A percentile compares a stretch with the other conserved stretches of the same genome.
Conservation (phyloP, 345 rosid genomes). For the Rhizophora mangle region DNA sequence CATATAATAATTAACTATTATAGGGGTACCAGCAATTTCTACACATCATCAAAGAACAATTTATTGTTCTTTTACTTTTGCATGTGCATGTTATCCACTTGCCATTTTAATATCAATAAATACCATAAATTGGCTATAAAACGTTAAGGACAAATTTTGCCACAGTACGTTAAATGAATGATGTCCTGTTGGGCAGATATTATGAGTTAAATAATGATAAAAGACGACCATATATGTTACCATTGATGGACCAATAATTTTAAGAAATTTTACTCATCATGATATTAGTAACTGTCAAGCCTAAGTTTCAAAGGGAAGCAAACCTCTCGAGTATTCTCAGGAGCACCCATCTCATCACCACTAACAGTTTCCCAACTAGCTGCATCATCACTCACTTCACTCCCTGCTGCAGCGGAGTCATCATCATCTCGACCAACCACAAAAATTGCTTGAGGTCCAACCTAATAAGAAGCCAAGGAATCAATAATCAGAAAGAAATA, state of each 20-base stretch:
- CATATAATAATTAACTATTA: no score
- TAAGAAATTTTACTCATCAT: neutral
- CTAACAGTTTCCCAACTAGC: conserved; percentile 98
- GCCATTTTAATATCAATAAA: neutral
- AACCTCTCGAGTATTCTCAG: conserved; percentile 71
- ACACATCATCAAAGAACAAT: no score
- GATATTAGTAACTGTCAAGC: neutral
- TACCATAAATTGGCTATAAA: neutral
- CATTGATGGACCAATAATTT: neutral
- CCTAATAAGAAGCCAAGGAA: conserved; percentile 44
- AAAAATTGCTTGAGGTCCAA: conserved; percentile 97
- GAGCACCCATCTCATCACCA: conserved; percentile 63
- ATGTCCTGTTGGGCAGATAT: neutral
- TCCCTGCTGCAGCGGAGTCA: conserved; percentile 75
- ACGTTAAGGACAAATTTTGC: neutral
- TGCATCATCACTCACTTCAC: conserved; percentile 81
- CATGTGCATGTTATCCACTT: neutral
- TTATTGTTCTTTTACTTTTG: no score
- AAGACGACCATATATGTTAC: neutral
- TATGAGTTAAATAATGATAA: neutral
- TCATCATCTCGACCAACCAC: conserved; percentile 97
- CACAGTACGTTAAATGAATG: neutral
- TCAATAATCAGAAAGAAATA: conserved; percentile 18
- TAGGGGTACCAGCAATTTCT: no score
- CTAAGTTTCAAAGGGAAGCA: conserved; percentile 26